Base-by-base conservation (phyloP, 1,284 basidiomycete genomes). In the Ceratobasidium sp. region DNA sequence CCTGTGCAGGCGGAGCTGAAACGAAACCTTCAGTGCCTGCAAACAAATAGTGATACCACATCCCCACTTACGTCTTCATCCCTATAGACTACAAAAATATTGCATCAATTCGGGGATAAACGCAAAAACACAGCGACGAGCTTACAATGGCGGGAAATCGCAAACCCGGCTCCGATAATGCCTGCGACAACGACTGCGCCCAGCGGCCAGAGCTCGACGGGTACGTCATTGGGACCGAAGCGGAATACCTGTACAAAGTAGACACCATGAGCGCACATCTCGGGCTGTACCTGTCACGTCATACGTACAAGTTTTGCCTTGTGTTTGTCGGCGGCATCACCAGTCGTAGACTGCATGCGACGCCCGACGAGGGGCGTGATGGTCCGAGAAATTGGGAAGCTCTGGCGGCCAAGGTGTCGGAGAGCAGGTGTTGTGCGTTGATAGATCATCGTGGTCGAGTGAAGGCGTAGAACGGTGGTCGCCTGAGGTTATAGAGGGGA, bases 151-250 rank as follows among this genome's bases (percentile, higher is more conserved):
- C 74, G 66, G 41, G 62, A 72, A 37, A 75, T 72, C 4, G 74
- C 74, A 53, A 72, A 63, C n/a, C 74, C 65, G 16, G 56, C 74
- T 13, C 74, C 74, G 6, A 65, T n/a, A 46, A 75, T 31, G 9
- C 74, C 74, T 24, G 74, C 74, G 39, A 11, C 3, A 9, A 75
- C 59, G 19, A 75, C 65, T 11, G 68, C 66, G 49, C 68, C 74
- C 66, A 75, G 63, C 2, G 74, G 74, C 74, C 74, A 75, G 3
- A 75, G 58, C 31, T 75, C 74, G 39, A 75, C 46, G 13, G 74
- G 74, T 8, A 75, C 74, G 29, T 75, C 65, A 34, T 65, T 71
- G 29, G 74, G 68, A 4, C 74, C 68, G 63, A 75, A 75, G 22
- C 74, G 41, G 59, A 75, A 75, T 24, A 37, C 22, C 74, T 75